These are phyloP conservation scores for Boeremia exigua DNA, from an alignment of 2,329 filamentous ascomycete species.

Conservation along the genomic window DNA sequence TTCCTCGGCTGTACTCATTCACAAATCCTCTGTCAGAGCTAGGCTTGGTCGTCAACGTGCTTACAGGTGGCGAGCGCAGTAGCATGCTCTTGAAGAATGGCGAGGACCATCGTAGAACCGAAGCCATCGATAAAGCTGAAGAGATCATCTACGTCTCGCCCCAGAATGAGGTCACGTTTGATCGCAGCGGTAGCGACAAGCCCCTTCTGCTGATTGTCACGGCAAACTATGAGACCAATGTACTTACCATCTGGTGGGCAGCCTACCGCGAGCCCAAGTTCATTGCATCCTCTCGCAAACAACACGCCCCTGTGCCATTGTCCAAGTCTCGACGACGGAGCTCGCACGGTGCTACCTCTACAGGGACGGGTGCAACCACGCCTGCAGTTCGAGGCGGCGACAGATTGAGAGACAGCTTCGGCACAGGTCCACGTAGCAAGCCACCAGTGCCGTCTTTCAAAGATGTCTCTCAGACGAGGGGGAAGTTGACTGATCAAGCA, in stretches of 20 bases:
- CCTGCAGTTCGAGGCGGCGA: conserved; percentile 69
- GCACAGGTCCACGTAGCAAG: conserved; percentile 56
- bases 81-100: conserved; percentile 38
- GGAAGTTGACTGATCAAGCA: conserved; percentile 45
- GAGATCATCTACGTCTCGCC: conserved; percentile 84
- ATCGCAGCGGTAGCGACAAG: conserved; percentile 52
- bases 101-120: conserved; percentile 44
- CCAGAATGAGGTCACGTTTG: conserved; percentile 60
- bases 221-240: conserved; percentile 74
- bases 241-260: conserved; percentile 85
- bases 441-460: conserved; percentile 50
- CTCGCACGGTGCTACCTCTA: conserved; percentile 62
- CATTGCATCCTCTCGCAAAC: conserved; percentile 52
- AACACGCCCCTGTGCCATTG: conserved; percentile 45
- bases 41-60: conserved; percentile 71
- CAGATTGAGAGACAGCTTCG: conserved; percentile 78
- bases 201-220: conserved; percentile 78
- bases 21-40: conserved; percentile 86
- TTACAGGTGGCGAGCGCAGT: conserved; percentile 36
- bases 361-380: conserved; percentile 75
- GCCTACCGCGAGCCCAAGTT: conserved; percentile 74
- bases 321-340: conserved; percentile 66
- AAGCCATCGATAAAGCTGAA: conserved; percentile 76
- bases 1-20: conserved; percentile 80
- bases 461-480: conserved; percentile 38